Evolutionary conservation across 305 asterid genomes (phyloP), one percentile per base, ranked within the genome.

Genomic region (Fraxinus platypoda): DNA sequence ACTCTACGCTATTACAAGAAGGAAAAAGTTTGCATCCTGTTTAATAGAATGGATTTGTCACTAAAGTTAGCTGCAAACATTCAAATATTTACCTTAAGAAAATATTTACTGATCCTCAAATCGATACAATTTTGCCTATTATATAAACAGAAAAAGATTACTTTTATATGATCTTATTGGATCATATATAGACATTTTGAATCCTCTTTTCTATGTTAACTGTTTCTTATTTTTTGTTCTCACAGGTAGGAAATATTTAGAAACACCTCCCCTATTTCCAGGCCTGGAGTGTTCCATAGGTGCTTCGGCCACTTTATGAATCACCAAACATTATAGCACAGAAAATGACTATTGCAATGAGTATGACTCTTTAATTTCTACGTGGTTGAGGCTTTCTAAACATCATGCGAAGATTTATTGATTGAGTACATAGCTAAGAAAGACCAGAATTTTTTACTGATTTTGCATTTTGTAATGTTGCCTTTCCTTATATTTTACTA

Each of bases 201-300:
- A 26, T 26, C 28, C 28, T 26, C 28, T 26, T 26, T 26, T 26
- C 28, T 1, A 26, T 0, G 28, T 26, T 26, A 26, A 26, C 28
- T 26, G 28, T 26, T 26, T 26, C 28, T 26, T 26, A 26, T 26
- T 26, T 26, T 26, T 26, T 1, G 28, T 26, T 26, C 28, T 26
- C 28, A 26, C 28, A 26, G 28, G 28, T 26, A 26, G 28, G 28
- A 26, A 26, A 26, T 26, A 26, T 26, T 46, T 54, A 3, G 3
- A 64, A 79, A 81, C 35, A 77, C 76, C 11, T 49, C 54, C 64
- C 33, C 28, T 4, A 76, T 54, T 25, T 85, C 75, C 89, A 94
- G 98, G 96, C 97, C 0, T 92, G 96, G 95, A 93, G 93, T 38
- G 97, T 92, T 84, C 98, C 98, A 0, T 97, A 94, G 89, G 97